phyloP scores from a whole-genome alignment of 2,329 filamentous ascomycete genomes.

The Onygenales sp. region DNA sequence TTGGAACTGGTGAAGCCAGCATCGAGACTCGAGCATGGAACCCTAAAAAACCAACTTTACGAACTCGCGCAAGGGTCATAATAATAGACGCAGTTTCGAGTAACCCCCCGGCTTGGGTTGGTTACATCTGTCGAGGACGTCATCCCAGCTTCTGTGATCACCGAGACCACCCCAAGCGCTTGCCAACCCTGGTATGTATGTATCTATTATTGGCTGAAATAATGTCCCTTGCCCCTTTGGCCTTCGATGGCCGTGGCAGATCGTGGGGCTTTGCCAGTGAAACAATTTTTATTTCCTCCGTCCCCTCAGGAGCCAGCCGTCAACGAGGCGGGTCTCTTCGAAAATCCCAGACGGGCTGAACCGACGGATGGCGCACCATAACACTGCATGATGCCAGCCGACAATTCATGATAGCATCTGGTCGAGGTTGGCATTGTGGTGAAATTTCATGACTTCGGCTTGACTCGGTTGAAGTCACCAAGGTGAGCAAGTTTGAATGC shows the following conservation, averaged over 20 bases:
- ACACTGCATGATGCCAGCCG: not conserved
- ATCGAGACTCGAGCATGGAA: not conserved
- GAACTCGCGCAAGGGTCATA: not conserved
- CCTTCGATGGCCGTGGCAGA: not conserved
- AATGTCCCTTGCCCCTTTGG: not conserved
- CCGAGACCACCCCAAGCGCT: not conserved
- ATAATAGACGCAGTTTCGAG: not conserved
- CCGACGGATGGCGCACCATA: not conserved
- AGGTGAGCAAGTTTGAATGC: not conserved
- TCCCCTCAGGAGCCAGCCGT: too few relatives aligned
- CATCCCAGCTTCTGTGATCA: not conserved
- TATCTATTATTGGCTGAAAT: not conserved
- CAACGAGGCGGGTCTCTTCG: not conserved
- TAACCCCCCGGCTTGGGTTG: not conserved
- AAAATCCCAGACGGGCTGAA: not conserved
- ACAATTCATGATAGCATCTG: not conserved
- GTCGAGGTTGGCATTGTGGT: not conserved
- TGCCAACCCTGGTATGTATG: not conserved
- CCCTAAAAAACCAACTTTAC: not conserved
- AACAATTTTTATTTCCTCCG: not conserved
- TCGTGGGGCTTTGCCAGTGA: not conserved
- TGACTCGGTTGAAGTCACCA: not conserved
- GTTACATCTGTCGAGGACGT: conserved; percentile 1
- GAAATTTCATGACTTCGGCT: not conserved
- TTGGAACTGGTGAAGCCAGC: not conserved